These are phyloP conservation scores for Theileria sp. DNA, from an alignment of 169 alveolate genomes.

Conservation along the genomic window DNA sequence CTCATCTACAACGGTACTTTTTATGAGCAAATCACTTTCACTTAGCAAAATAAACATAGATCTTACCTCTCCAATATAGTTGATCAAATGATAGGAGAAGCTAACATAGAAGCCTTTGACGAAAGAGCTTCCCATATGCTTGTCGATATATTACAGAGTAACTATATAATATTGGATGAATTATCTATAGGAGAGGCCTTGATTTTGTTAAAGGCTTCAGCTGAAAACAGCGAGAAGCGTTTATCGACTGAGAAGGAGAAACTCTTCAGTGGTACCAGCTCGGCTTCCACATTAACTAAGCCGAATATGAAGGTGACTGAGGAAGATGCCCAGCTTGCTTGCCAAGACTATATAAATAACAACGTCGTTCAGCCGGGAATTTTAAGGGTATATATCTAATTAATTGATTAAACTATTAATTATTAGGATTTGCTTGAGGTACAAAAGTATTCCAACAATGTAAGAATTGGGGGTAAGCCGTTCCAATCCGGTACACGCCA, in stretches of 20 bases:
- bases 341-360: slow-evolving; percentile 56
- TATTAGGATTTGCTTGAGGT: slow-evolving; percentile 53
- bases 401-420: background rate
- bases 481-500: background rate
- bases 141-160: slow-evolving; percentile 62
- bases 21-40: background rate
- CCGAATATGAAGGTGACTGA: slow-evolving; percentile 48
- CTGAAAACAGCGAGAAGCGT: slow-evolving; percentile 53
- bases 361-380: slow-evolving; percentile 27
- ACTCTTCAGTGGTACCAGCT: slow-evolving; percentile 24
- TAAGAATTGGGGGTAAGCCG: slow-evolving; percentile 35
- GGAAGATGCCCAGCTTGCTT: slow-evolving; percentile 67
- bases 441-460: slow-evolving; percentile 51
- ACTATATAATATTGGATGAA: background rate
- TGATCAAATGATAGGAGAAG: slow-evolving; percentile 48
- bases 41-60: slow-evolving; percentile 11
- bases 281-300: slow-evolving; percentile 19
- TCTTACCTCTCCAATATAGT: slow-evolving; percentile 44
- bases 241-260: slow-evolving; percentile 41
- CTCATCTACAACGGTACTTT: background rate
- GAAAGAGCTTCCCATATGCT: slow-evolving; percentile 53
- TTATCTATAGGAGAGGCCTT: slow-evolving; percentile 53
- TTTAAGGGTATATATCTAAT: slow-evolving; percentile 21
- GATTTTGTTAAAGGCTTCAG: slow-evolving; percentile 31
- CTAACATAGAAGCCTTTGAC: slow-evolving; percentile 34